These are phyloP conservation scores for Arabidopsis arenosa DNA, from an alignment of 345 rosid species.

Conservation along the genomic window DNA sequence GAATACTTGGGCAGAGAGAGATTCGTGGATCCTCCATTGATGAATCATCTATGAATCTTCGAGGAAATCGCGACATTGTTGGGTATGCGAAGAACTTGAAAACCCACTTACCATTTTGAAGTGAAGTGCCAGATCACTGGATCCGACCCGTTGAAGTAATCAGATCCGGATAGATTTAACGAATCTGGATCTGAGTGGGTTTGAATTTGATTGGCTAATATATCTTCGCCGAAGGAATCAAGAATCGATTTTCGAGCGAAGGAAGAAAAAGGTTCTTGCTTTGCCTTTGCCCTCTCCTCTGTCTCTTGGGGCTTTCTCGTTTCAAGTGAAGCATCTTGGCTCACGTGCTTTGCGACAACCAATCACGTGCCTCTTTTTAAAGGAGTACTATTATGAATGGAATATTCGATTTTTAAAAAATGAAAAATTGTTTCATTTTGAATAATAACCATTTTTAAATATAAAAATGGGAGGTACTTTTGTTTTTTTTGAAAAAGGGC, in stretches of 20 bases:
- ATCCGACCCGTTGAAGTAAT: conserved; percentile 25
- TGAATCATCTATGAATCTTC: conserved; percentile 49
- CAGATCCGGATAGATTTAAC: background rate
- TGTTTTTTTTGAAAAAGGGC: no score
- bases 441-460: background rate
- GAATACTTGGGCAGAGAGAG: conserved; percentile 57
- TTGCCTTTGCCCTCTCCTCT: conserved; percentile 7
- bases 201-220: conserved; percentile 31
- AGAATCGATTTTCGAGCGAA: conserved; percentile 31
- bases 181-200: conserved; percentile 5
- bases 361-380: conserved; percentile 21
- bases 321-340: conserved; percentile 30
- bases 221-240: conserved; percentile 15
- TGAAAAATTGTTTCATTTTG: background rate
- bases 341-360: conserved; percentile 26
- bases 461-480: background rate
- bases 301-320: conserved; percentile 34
- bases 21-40: conserved; percentile 55
- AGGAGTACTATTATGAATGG: background rate
- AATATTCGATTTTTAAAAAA: no score
- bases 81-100: background rate
- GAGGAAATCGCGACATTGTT: conserved; percentile 24
- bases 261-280: conserved; percentile 12
- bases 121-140: conserved; percentile 23
- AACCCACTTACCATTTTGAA: background rate